Percentiles rank a stretch among this genome's conserved stretches.
phyloP scores from a whole-genome alignment of 495 filamentous ascomycete genomes.

The Aspergillus cavernicola region DNA sequence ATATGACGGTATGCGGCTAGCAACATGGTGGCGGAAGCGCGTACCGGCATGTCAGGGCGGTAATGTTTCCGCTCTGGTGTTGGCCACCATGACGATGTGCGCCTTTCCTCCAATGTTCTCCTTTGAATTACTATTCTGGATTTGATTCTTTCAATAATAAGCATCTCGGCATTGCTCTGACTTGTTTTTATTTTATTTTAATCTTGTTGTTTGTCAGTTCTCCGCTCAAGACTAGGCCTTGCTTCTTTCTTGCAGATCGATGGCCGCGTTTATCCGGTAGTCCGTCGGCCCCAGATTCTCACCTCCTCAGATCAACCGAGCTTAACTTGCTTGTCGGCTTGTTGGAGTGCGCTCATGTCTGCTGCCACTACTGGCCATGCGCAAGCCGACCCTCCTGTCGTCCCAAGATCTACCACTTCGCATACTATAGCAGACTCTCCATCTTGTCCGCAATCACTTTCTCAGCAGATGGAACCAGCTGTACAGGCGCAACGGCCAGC shows the following conservation, averaged over 20 bases:
- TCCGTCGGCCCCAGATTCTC: conserved; percentile 24
- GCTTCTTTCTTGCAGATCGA: conserved; percentile 12
- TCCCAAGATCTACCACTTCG: conserved; percentile 6
- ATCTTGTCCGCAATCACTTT: conserved; percentile 13
- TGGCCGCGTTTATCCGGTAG: conserved; percentile 31
- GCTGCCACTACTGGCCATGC: conserved; percentile 31
- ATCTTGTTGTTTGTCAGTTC: not conserved
- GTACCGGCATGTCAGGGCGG: conserved; percentile 41
- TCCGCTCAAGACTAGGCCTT: too few species aligned
- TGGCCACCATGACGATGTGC: conserved; percentile 7
- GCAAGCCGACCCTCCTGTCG: conserved; percentile 16
- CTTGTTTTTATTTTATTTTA: not conserved
- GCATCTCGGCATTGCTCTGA: too few species aligned
- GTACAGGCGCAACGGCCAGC: conserved; percentile 27
- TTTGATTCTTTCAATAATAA: too few species aligned
- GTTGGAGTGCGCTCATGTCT: conserved; percentile 25
- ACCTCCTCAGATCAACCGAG: conserved; percentile 7
- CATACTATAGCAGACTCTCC: conserved; percentile 15
- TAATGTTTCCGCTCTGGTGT: conserved; percentile 24
- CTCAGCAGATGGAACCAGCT: conserved; percentile 34
- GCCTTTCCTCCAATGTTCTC: conserved; percentile 1
- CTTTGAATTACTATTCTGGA: conserved; percentile 1
- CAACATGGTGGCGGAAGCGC: conserved; percentile 11
- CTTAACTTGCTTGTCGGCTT: conserved; percentile 1
- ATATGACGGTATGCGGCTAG: conserved; percentile 15